These are phyloP conservation scores for Citrus hindsii DNA, from an alignment of 345 rosid species.

Conservation along the genomic window DNA sequence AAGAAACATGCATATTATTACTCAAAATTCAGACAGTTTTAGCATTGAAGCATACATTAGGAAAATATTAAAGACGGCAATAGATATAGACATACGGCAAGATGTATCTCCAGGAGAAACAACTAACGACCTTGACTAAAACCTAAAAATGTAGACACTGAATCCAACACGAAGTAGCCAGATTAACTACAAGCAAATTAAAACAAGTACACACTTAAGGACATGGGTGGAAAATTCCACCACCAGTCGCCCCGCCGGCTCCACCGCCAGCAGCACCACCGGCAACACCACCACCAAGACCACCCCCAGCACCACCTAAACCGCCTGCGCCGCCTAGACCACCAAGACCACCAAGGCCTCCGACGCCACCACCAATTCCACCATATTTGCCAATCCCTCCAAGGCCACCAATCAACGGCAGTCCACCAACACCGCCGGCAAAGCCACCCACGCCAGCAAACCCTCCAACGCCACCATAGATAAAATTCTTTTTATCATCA, in stretches of 20 bases:
- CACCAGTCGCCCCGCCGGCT: conserved; percentile 23
- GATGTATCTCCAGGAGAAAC: neutral
- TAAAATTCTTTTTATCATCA: conserved; percentile 55
- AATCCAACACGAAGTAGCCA: no score
- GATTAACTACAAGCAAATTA: neutral
- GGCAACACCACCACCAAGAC: conserved; percentile 23
- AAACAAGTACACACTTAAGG: conserved; percentile 6
- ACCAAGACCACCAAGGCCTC: conserved; percentile 46
- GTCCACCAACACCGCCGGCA: conserved; percentile 54
- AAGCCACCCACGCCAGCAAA: conserved; percentile 71
- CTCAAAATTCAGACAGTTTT: neutral
- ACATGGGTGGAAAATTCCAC: conserved; percentile 18
- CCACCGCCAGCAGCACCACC: conserved; percentile 29
- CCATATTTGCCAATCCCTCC: conserved; percentile 51
- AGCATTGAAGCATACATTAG: neutral
- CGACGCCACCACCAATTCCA: conserved; percentile 54
- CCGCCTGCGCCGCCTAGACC: conserved; percentile 32
- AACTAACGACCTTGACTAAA: neutral
- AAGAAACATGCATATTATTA: neutral
- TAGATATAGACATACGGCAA: neutral
- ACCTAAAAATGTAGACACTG: neutral
- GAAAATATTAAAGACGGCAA: neutral
- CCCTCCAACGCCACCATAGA: conserved; percentile 69
- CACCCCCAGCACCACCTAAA: conserved; percentile 24
- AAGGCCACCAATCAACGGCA: conserved; percentile 48